Evolutionary conservation across 1,284 basidiomycete species (phyloP).

Genomic region (Agaricales sp.): DNA sequence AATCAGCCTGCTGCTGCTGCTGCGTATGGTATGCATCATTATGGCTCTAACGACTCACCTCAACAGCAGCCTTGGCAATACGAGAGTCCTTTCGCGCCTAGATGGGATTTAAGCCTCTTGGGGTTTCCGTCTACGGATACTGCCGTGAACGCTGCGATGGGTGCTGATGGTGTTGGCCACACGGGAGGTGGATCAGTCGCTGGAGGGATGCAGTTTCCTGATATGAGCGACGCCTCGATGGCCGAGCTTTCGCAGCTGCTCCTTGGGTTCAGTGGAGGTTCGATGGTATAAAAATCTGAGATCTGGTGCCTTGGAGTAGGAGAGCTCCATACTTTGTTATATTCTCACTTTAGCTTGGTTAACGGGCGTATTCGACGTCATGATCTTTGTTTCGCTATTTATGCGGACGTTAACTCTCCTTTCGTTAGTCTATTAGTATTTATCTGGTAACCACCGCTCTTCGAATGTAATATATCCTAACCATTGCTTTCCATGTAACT

Average conservation of each 20-base stretch:
- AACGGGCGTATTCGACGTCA: too few relatives aligned
- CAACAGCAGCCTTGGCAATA: not conserved
- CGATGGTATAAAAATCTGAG: not conserved
- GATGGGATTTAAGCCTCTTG: not conserved
- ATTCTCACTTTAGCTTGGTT: too few relatives aligned
- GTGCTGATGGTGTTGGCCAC: not conserved
- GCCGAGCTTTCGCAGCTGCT: slow-evolving; percentile 12
- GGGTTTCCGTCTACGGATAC: not conserved
- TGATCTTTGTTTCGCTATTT: too few relatives aligned
- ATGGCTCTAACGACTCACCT: not conserved
- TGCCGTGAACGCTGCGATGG: not conserved
- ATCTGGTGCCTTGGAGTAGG: too few relatives aligned
- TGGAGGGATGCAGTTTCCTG: slow-evolving; percentile 4
- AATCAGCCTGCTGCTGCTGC: not conserved
- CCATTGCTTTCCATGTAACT: too few relatives aligned
- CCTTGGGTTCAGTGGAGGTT: not conserved
- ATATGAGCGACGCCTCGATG: slow-evolving; percentile 13
- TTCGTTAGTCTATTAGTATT: too few relatives aligned
- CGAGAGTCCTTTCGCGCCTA: not conserved
- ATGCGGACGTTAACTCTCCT: too few relatives aligned
- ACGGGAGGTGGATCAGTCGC: not conserved
- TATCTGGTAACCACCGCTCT: too few relatives aligned
- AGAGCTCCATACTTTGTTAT: too few relatives aligned
- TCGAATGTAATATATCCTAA: too few relatives aligned
- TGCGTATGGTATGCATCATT: not conserved